Evolutionary conservation across 441 rosid genomes (phyloP), one percentile per base, ranked within the genome.

Genomic region (Isatis lusitanica): DNA sequence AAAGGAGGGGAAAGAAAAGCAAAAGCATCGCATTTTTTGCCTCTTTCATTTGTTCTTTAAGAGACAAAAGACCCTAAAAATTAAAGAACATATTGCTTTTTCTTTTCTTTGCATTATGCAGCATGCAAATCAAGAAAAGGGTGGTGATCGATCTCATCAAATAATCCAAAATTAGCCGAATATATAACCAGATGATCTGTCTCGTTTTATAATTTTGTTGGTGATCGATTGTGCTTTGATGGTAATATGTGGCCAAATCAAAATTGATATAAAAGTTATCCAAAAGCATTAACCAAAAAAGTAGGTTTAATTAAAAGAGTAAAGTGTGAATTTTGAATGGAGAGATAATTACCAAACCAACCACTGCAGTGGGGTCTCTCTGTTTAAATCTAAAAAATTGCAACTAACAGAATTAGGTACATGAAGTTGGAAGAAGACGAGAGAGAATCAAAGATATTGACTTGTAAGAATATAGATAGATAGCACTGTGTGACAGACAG

Each of bases 1-100:
- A 77, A 65, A 71, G 68, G 72, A 59, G 65, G 60, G 56, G 55
- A 51, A 59, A 51, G 64, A 66, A 77, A 77, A 77, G 80, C 59
- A 77, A 77, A 77, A 71, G 80, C 76, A 71, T 68, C 51, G 35
- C 73, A 51, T 59, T 59, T 64, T 71, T 50, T 59, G 39, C 72
- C 8, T 70, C 72, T 71, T 60, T 71, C 11, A 60, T 77, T 60
- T 77, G 74, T 61, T 71, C 77, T 77, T 72, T 77, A 77, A 66
- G 69, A 66, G 80, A 71, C 76, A 76, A 76, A 76, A 71, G 64
- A 66, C 58, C 30, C 35, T 71, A 66, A 7, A 57, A 30, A 65
- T 69, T 36, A 69, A 69, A 76, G 75, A 77, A 66, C 60, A 71
- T 66, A 2, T 71, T 71, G 73, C 73, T 70, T 77, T 76, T 66